phyloP scores from a whole-genome alignment of 345 rosid species.

The Lumnitzera littorea region DNA sequence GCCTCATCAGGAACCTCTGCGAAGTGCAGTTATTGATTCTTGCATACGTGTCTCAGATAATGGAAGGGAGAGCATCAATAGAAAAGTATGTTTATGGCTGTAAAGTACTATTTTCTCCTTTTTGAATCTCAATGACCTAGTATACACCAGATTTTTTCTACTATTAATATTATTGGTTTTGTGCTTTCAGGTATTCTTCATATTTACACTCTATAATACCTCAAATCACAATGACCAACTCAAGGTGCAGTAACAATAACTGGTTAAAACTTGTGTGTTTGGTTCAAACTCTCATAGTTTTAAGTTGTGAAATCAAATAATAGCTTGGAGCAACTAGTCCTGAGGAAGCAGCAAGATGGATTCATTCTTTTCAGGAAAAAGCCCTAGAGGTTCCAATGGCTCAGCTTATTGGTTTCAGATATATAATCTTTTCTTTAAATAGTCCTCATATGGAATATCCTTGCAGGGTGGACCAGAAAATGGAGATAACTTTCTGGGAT shows the following conservation, averaged over 20 bases:
- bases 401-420: background rate
- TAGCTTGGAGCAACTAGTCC: constrained; percentile 95
- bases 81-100: constrained; percentile 51
- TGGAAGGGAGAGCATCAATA: constrained; percentile 88
- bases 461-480: constrained; percentile 50
- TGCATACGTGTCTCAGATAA: constrained; percentile 88
- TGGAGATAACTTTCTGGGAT: constrained; percentile 38
- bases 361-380: constrained; percentile 68
- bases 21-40: constrained; percentile 78
- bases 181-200: constrained; percentile 69
- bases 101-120: background rate
- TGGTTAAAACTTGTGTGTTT: background rate
- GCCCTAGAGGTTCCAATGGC: constrained; percentile 56
- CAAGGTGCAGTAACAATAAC: constrained; percentile 41
- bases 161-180: constrained; percentile 6
- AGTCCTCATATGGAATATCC: constrained; percentile 2
- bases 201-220: constrained; percentile 78
- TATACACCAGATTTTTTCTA: background rate
- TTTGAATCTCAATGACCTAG: background rate
- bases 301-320: constrained; percentile 10
- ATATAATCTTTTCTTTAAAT: background rate
- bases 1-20: constrained; percentile 49
- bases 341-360: constrained; percentile 96
- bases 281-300: background rate
- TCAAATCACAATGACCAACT: constrained; percentile 89